Conservation (phyloP, 495 filamentous ascomycete species). For the Penicillium simplicissimum region DNA sequence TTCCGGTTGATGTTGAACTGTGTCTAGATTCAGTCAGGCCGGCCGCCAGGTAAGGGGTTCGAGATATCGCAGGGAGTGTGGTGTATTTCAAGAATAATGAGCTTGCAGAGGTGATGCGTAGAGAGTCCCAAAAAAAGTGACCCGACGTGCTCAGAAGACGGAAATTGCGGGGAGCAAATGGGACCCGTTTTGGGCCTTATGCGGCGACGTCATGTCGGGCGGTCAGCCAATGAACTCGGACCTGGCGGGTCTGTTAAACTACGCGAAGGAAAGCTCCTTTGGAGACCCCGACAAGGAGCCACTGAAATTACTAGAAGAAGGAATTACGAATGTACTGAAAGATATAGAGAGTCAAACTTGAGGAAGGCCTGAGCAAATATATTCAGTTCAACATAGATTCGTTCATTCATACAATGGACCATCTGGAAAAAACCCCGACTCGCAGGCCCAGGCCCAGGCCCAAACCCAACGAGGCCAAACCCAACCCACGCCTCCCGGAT, state of each 20-base stretch:
- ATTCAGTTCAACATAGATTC: neutral
- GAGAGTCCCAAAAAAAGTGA: neutral
- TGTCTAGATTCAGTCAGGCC: constrained; percentile 2
- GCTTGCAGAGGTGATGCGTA: neutral
- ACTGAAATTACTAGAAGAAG: neutral
- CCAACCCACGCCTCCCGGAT: neutral
- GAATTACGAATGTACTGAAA: neutral
- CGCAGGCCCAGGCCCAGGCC: neutral
- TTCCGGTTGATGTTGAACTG: neutral
- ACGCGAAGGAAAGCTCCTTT: neutral
- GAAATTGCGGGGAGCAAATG: constrained; percentile 18
- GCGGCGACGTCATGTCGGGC: constrained; percentile 18
- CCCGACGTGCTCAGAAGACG: neutral
- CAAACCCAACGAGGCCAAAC: neutral
- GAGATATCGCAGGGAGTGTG: neutral
- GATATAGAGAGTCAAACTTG: neutral
- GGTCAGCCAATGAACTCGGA: constrained; percentile 5
- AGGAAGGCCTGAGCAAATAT: neutral
- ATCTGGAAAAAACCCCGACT: neutral
- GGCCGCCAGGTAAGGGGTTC: neutral
- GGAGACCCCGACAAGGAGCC: neutral
- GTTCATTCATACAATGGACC: constrained; percentile 21
- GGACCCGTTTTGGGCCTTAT: neutral
- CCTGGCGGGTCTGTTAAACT: neutral
- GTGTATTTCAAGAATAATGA: neutral